phyloP scores from a whole-genome alignment of 1,139 yeast species.

The Pichia sp. region DNA sequence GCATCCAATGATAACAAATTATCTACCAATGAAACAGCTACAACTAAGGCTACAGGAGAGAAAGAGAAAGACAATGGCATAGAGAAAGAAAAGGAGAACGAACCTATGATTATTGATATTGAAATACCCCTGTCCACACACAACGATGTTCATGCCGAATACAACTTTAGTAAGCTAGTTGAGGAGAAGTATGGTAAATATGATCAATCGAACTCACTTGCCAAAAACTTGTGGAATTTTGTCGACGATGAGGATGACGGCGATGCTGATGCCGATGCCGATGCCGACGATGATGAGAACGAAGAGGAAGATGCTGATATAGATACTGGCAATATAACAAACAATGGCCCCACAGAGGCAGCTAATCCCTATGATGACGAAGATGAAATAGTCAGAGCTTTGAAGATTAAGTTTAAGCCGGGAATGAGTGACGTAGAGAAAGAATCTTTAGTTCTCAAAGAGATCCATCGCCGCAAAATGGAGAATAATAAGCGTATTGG shows the following conservation, averaged over 20 bases:
- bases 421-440: conserved; percentile 27
- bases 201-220: conserved; percentile 45
- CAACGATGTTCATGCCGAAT: conserved; percentile 14
- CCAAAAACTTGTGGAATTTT: conserved; percentile 39
- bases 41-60: background rate
- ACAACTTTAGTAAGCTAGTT: conserved; percentile 67
- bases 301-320: conserved; percentile 26
- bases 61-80: background rate
- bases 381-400: conserved; percentile 20
- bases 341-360: conserved; percentile 23
- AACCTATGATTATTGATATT: conserved; percentile 9
- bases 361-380: conserved; percentile 14
- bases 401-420: conserved; percentile 24
- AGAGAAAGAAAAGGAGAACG: background rate
- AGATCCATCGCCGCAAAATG: conserved; percentile 42
- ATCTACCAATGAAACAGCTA: background rate
- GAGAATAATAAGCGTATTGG: conserved; percentile 67
- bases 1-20: background rate
- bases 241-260: conserved; percentile 59
- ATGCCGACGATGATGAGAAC: conserved; percentile 13
- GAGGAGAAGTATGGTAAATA: conserved; percentile 86
- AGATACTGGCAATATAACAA: conserved; percentile 5
- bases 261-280: conserved; percentile 52
- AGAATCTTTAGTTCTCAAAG: conserved; percentile 25
- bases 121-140: conserved; percentile 19